Conservation (phyloP, 2,329 filamentous ascomycete species). For the Aschersonia sp. region DNA sequence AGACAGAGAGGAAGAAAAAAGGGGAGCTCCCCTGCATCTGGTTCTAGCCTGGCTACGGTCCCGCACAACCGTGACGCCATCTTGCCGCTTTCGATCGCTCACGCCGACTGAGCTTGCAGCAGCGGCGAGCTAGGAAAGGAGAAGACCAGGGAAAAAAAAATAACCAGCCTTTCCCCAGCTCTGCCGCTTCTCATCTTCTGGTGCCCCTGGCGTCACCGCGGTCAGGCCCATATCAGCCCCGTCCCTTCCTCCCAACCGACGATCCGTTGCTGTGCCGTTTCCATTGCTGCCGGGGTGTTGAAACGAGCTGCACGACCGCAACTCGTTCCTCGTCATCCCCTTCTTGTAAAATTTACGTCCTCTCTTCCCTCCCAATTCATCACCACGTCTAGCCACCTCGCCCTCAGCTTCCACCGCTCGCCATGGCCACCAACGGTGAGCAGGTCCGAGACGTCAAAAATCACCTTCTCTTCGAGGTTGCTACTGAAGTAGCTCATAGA, state of each 20-base stretch:
- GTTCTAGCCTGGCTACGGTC: neutral
- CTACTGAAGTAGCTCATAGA: conserved; percentile 94
- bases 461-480: conserved; percentile 91
- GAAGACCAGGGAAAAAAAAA: neutral
- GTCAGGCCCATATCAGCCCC: neutral
- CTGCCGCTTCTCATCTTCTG: neutral
- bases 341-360: neutral
- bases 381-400: neutral
- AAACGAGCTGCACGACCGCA: conserved; percentile 1
- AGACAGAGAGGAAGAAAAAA: too few species aligned
- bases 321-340: neutral
- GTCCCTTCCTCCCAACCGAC: neutral
- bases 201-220: neutral
- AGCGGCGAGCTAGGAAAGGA: neutral
- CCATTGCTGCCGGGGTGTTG: neutral
- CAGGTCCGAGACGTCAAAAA: conserved; percentile 68
- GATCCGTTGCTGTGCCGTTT: neutral
- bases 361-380: neutral
- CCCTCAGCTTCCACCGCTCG: neutral
- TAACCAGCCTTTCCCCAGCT: neutral
- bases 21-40: neutral
- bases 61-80: conserved; percentile 3
- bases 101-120: conserved; percentile 1
- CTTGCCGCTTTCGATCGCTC: conserved; percentile 4
- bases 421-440: conserved; percentile 33